Conservation (phyloP, 2,329 filamentous ascomycete genomes). For the Chaetomium sp. region DNA sequence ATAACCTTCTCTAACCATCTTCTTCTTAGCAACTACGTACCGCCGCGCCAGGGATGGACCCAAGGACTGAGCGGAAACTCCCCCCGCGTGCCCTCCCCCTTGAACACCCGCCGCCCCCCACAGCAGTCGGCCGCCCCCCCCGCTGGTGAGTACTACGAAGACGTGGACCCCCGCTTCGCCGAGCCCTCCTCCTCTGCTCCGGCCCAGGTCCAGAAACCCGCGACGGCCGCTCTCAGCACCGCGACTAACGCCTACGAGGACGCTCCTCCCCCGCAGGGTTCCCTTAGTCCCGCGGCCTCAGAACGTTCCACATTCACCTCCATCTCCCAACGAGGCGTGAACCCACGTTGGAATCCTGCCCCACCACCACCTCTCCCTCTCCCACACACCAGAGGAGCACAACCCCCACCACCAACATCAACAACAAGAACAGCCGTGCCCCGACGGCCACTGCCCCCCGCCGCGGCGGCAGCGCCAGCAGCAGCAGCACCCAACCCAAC, state of each 20-base stretch:
- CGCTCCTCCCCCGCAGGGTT: slow-evolving; percentile 33
- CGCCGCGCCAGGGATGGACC: slow-evolving; percentile 52
- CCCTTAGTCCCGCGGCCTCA: slow-evolving; percentile 67
- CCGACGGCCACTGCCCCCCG: slow-evolving; percentile 35
- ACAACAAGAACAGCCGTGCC: slow-evolving; percentile 27
- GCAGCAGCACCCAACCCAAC: slow-evolving; percentile 40
- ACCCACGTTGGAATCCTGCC: slow-evolving; percentile 73
- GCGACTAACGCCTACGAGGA: slow-evolving; percentile 29
- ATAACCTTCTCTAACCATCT: slow-evolving; percentile 31
- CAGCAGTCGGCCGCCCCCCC: slow-evolving; percentile 21
- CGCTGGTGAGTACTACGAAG: slow-evolving; percentile 71
- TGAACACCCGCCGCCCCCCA: slow-evolving; percentile 31
- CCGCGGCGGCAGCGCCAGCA: no score
- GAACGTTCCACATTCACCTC: slow-evolving; percentile 85
- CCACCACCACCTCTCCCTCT: slow-evolving; percentile 31
- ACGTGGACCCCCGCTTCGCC: slow-evolving; percentile 83
- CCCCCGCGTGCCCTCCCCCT: slow-evolving; percentile 41
- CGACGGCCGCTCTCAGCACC: slow-evolving; percentile 26
- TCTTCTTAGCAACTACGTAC: slow-evolving; percentile 44
- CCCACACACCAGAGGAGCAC: not conserved
- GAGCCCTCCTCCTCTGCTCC: slow-evolving; percentile 30
- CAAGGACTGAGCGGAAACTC: slow-evolving; percentile 38
- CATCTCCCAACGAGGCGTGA: slow-evolving; percentile 79
- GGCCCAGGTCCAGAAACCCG: slow-evolving; percentile 21
- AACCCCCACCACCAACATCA: slow-evolving; percentile 31